These are phyloP conservation scores for Nakazawaea peltata DNA, from an alignment of 805 yeast genomes.

Conservation along the genomic window DNA sequence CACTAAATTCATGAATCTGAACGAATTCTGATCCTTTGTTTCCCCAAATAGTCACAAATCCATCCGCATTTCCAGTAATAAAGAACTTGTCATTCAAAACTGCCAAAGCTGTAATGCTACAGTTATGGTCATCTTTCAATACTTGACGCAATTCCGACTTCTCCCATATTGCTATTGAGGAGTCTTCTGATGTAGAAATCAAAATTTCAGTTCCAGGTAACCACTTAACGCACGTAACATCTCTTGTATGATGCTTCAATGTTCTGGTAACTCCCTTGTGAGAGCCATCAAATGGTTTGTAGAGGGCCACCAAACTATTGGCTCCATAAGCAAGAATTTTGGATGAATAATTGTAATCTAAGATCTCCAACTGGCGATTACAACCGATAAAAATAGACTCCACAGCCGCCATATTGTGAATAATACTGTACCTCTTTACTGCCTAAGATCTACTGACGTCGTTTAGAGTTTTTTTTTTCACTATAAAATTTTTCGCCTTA, in stretches of 20 bases:
- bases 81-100: conserved; percentile 31
- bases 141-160: conserved; percentile 20
- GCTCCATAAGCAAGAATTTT: conserved; percentile 66
- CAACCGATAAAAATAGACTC: conserved; percentile 70
- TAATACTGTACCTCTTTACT: no score
- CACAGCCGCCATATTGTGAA: conserved; percentile 17
- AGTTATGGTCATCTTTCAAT: conserved; percentile 28
- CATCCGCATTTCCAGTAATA: conserved; percentile 59
- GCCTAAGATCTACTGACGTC: no score
- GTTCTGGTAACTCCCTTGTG: conserved; percentile 44
- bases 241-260: conserved; percentile 51
- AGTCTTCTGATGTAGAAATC: conserved; percentile 65
- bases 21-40: conserved; percentile 17
- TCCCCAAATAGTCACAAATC: conserved; percentile 46
- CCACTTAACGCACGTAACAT: conserved; percentile 62
- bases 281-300: conserved; percentile 44
- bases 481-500: no score
- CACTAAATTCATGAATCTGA: conserved; percentile 20
- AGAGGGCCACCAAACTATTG: conserved; percentile 53
- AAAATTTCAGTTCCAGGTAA: conserved; percentile 35
- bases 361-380: conserved; percentile 53
- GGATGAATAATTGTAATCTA: conserved; percentile 35
- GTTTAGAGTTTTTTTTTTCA: no score
- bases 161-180: conserved; percentile 53
- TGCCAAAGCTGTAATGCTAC: conserved; percentile 49